Conservation (phyloP, 2,329 filamentous ascomycete species). For the Exserohilum turcica region DNA sequence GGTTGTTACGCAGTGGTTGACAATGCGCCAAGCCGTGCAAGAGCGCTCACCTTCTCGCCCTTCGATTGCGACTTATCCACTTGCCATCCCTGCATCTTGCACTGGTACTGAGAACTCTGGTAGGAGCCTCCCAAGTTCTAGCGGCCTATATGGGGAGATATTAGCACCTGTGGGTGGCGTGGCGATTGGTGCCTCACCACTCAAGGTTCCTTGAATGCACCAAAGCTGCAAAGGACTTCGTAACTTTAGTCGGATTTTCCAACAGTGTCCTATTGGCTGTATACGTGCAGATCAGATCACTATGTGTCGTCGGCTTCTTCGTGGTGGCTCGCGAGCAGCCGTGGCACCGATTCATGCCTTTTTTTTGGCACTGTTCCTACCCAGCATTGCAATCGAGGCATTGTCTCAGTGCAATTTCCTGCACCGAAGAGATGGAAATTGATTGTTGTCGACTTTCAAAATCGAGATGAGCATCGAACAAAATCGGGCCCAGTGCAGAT, state of each 20-base stretch:
- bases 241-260: neutral
- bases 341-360: neutral
- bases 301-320: no score
- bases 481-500: neutral
- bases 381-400: neutral
- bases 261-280: neutral
- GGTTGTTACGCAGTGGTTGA: constrained; percentile 28
- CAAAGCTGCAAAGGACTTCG: neutral
- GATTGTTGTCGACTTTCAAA: no score
- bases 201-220: constrained; percentile 1
- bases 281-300: no score
- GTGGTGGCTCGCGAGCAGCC: no score
- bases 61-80: neutral
- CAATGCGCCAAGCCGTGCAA: constrained; percentile 16
- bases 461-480: neutral
- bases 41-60: neutral
- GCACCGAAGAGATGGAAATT: no score
- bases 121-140: neutral
- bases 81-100: neutral
- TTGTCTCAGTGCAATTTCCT: neutral
- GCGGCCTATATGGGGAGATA: neutral
- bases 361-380: neutral
- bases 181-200: neutral
- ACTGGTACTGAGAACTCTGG: neutral
- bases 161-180: neutral